Conservation (phyloP, 2,329 filamentous ascomycete genomes). For the Beauveria scarabaeidicola region DNA sequence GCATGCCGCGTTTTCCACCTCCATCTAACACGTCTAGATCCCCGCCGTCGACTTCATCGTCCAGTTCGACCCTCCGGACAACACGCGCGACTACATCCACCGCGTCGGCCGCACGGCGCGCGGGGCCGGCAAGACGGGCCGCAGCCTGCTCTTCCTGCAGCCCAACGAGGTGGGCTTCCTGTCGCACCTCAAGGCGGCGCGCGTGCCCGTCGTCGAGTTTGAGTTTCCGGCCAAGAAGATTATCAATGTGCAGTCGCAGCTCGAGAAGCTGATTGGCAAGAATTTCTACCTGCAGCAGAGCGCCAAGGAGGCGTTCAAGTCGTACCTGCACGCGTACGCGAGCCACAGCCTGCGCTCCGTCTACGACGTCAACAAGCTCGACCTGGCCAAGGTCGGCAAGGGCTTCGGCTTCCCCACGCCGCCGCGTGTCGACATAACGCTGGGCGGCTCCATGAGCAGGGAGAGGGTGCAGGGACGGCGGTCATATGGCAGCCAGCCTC, state of each 20-base stretch:
- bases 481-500: constrained; percentile 71
- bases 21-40: constrained; percentile 43
- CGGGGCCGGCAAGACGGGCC: constrained; percentile 73
- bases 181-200: constrained; percentile 79
- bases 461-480: constrained; percentile 58
- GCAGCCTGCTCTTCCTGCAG: constrained; percentile 86
- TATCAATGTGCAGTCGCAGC: constrained; percentile 78
- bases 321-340: constrained; percentile 91
- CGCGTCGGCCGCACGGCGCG: constrained; percentile 90
- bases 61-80: constrained; percentile 90
- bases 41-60: constrained; percentile 94
- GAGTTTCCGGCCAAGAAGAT: constrained; percentile 92
- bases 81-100: constrained; percentile 87
- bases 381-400: constrained; percentile 76
- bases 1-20: no score
- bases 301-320: constrained; percentile 70
- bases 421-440: constrained; percentile 70
- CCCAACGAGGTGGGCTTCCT: constrained; percentile 90
- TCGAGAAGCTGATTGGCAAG: constrained; percentile 87
- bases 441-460: constrained; percentile 72
- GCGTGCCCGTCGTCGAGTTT: constrained; percentile 91
- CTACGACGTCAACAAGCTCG: constrained; percentile 77
- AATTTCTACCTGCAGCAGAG: constrained; percentile 97
- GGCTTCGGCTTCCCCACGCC: constrained; percentile 73
- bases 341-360: constrained; percentile 51